Conservation (phyloP, 1,284 basidiomycete genomes). For the Trametes hirsuta region DNA sequence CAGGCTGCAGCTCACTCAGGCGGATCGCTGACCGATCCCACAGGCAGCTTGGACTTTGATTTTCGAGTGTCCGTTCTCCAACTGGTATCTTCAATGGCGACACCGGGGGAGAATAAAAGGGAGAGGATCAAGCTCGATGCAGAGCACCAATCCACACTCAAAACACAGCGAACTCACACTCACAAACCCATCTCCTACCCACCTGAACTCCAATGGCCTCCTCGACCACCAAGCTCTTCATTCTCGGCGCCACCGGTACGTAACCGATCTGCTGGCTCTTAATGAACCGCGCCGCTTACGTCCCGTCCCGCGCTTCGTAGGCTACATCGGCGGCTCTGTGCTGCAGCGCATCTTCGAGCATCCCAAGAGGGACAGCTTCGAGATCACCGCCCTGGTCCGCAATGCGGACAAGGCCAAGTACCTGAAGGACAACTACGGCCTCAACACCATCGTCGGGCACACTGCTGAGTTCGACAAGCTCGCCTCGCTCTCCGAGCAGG, state of each 20-base stretch:
- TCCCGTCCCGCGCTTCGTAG: constrained; percentile 8
- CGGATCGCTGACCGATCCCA: neutral
- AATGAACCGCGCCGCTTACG: neutral
- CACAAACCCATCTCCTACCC: neutral
- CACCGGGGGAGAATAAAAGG: neutral
- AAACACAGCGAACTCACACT: neutral
- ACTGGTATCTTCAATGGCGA: too few relatives aligned
- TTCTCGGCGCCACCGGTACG: constrained; percentile 29
- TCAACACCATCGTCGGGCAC: constrained; percentile 27
- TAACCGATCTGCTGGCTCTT: neutral
- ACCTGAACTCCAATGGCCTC: neutral
- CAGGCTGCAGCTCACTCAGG: neutral
- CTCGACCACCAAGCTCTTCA: constrained; percentile 21
- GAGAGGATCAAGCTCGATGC: neutral
- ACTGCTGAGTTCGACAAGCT: constrained; percentile 21
- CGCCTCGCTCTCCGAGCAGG: constrained; percentile 15
- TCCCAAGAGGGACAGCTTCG: constrained; percentile 12
- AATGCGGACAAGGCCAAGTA: constrained; percentile 29
- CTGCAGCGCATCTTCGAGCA: constrained; percentile 25
- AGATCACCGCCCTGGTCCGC: constrained; percentile 27
- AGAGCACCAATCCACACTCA: neutral
- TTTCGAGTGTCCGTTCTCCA: too few relatives aligned
- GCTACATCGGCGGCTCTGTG: constrained; percentile 30
- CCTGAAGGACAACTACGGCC: constrained; percentile 24
- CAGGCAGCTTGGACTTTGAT: too few relatives aligned